These are phyloP conservation scores for Xylariomycetidae sp. DNA, from an alignment of 2,329 filamentous ascomycete species.

Conservation along the genomic window DNA sequence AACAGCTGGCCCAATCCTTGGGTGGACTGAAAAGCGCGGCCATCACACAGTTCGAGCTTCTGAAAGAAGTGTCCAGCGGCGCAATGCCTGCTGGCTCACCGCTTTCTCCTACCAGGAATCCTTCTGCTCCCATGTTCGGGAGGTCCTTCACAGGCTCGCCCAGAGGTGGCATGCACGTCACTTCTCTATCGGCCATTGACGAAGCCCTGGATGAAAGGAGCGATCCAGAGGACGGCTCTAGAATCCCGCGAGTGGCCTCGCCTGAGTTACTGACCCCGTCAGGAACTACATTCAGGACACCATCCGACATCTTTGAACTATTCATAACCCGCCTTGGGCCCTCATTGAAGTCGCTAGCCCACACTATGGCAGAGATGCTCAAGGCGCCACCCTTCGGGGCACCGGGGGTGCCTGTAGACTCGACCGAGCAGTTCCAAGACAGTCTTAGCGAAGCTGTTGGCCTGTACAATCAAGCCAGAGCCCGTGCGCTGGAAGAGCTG, in stretches of 20 bases:
- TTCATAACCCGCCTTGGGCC: slow-evolving; percentile 88
- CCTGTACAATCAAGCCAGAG: slow-evolving; percentile 71
- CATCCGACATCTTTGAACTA: slow-evolving; percentile 82
- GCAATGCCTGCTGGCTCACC: slow-evolving; percentile 20
- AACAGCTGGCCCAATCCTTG: slow-evolving; percentile 79
- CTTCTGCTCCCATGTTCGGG: slow-evolving; percentile 25
- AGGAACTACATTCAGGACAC: slow-evolving; percentile 41
- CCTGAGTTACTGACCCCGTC: slow-evolving; percentile 12
- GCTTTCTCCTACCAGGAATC: slow-evolving; percentile 25
- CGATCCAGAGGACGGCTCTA: slow-evolving; percentile 36
- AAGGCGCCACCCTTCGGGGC: slow-evolving; percentile 77
- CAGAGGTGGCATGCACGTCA: slow-evolving; percentile 35
- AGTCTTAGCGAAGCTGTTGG: slow-evolving; percentile 76
- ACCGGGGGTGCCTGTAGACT: slow-evolving; percentile 60
- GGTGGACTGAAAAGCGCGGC: slow-evolving; percentile 87
- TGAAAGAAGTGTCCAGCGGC: slow-evolving; percentile 53
- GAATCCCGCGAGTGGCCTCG: slow-evolving; percentile 7
- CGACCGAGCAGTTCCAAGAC: slow-evolving; percentile 73
- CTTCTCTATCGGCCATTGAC: slow-evolving; percentile 53
- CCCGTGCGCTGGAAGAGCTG: slow-evolving; percentile 68
- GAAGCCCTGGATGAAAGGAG: slow-evolving; percentile 54
- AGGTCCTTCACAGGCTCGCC: slow-evolving; percentile 16
- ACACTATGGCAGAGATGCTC: slow-evolving; percentile 81
- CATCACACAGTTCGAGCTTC: slow-evolving; percentile 77
- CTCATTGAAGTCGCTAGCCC: slow-evolving; percentile 93